These are phyloP conservation scores for Ilex asprella DNA, from an alignment of 257 asterid genomes.

Conservation along the genomic window DNA sequence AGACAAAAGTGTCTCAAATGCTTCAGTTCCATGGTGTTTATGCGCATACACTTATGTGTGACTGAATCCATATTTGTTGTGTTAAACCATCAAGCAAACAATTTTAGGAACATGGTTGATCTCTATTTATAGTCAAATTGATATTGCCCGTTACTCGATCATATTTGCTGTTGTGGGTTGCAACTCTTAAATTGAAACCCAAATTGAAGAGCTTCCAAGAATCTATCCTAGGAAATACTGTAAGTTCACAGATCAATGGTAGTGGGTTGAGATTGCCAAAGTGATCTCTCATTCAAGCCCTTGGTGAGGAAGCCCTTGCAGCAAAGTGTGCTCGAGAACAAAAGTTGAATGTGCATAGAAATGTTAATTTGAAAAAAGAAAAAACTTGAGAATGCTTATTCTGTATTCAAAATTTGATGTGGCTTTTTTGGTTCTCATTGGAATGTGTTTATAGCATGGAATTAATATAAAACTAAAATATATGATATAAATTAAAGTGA, in stretches of 20 bases:
- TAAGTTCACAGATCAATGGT: conserved; percentile 1
- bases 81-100: too few species aligned
- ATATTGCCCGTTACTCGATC: conserved; percentile 69
- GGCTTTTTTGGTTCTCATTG: background rate
- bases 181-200: conserved; percentile 50
- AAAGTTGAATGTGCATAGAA: conserved; percentile 27
- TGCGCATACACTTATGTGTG: too few species aligned
- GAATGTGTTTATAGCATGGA: too few species aligned
- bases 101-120: too few species aligned
- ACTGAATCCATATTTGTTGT: too few species aligned
- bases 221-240: conserved; percentile 24
- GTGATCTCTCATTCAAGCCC: conserved; percentile 85
- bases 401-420: background rate
- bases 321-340: conserved; percentile 76
- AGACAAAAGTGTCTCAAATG: too few species aligned
- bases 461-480: too few species aligned
- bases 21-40: too few species aligned
- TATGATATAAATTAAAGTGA: too few species aligned
- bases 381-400: conserved; percentile 32
- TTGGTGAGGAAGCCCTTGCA: conserved; percentile 86
- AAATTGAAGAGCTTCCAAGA: conserved; percentile 27
- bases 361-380: conserved; percentile 58
- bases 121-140: conserved; percentile 23
- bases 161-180: conserved; percentile 76
- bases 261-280: conserved; percentile 69